Evolutionary conservation across 495 filamentous ascomycete species (phyloP), one percentile per base, ranked within the genome.

Genomic region (Neurospora terricola): DNA sequence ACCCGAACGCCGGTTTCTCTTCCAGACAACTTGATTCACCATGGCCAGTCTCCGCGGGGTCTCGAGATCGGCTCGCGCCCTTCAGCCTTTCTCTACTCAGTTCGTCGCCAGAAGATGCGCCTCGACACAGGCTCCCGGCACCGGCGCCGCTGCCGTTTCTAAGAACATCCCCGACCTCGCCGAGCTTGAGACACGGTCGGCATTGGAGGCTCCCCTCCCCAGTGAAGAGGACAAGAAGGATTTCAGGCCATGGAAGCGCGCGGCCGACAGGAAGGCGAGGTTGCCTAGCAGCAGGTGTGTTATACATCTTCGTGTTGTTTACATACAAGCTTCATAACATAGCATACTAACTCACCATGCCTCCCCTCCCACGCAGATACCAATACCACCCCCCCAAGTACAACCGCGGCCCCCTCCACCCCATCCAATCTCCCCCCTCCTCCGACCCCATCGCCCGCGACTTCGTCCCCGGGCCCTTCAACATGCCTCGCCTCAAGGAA

Each of bases 381-480:
- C 91, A 94, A 83, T 98, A 91, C 82, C 92, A 92, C 62, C 89
- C 96, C 48, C 96, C 96, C 48, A 93, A 94, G 81, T 98, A 92
- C 87, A 88, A 97, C 82, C 92, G 96, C 80, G 96, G 96, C 71
- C 94, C 94, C 69, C 87, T 98, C 43, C 94, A 98, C 79, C 96
- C 96, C 59, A 89, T 97, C 79, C 92, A 96, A 81, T 90, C 92
- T 18, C 96, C 93, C 5, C 87, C 89, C 12, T 86, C 91, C 62
- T 96, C 96, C 42, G 91, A 94, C 76, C 94, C 96, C 12, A 86
- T 90, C 72, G 97, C 96, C 73, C 91, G 96, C 79, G 83, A 91
- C 70, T 99, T 94, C 84, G 84, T 91, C n/a, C 96, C 96, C 1
- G 96, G 96, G 6, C 96, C 96, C 9, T 99, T 98, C 87, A 91